Conservation (phyloP, 805 yeast species). For the Nakazawaea ernobii region DNA sequence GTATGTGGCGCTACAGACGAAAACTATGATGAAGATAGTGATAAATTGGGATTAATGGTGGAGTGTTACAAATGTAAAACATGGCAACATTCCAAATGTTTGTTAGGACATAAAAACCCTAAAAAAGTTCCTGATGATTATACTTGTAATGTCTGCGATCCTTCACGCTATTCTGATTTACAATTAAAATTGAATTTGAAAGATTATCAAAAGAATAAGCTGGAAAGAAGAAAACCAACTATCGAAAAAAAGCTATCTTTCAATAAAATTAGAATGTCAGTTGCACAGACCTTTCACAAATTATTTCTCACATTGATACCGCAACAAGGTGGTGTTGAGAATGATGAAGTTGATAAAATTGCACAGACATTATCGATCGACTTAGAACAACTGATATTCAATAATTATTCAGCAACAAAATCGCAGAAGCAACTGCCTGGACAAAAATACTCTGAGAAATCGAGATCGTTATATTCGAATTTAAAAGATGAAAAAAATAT, state of each 20-base stretch:
- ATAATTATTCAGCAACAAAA: constrained; percentile 26
- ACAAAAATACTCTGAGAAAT: constrained; percentile 55
- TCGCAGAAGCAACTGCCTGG: constrained; percentile 5
- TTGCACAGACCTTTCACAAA: constrained; percentile 43
- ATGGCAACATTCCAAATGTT: constrained; percentile 69
- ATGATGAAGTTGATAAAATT: constrained; percentile 24
- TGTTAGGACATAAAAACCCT: constrained; percentile 39
- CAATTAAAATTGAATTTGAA: constrained; percentile 24
- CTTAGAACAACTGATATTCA: constrained; percentile 46
- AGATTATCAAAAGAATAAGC: constrained; percentile 18
- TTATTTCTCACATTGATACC: constrained; percentile 34
- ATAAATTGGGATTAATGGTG: constrained; percentile 50
- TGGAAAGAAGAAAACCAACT: constrained; percentile 15
- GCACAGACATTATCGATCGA: constrained; percentile 42
- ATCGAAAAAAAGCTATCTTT: constrained; percentile 15
- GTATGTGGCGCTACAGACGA: constrained; percentile 57
- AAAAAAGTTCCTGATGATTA: constrained; percentile 41
- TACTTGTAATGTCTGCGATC: constrained; percentile 50
- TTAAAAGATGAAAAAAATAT: constrained; percentile 51
- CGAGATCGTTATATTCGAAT: constrained; percentile 61
- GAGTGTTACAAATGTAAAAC: constrained; percentile 62
- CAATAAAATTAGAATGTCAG: constrained; percentile 39
- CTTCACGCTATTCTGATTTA: constrained; percentile 30
- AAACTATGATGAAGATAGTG: constrained; percentile 54
- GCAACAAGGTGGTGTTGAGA: constrained; percentile 18